Evolutionary conservation across 208 protist genomes (phyloP).

Genomic region (Trypanosomatidae sp.): DNA sequence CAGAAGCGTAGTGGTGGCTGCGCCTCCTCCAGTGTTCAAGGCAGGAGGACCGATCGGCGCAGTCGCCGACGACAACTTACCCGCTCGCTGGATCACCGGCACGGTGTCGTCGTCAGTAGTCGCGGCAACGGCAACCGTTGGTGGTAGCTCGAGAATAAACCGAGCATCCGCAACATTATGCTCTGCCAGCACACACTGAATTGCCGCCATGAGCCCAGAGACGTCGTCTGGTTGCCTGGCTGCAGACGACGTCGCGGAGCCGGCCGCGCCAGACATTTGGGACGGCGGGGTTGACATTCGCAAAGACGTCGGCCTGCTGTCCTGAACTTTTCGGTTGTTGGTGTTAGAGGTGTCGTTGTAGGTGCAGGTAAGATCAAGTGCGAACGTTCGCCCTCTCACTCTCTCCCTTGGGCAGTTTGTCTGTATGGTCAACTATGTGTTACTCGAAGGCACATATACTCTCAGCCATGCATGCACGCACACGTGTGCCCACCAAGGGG

Average conservation of each 20-base stretch:
- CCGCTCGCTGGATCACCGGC: background rate
- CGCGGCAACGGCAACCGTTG: background rate
- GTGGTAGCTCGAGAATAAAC: constrained; percentile 41
- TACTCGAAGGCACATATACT: background rate
- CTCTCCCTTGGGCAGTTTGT: background rate
- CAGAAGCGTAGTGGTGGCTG: background rate
- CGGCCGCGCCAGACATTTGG: background rate
- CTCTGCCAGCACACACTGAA: constrained; percentile 51
- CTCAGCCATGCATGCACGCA: background rate
- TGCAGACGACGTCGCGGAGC: background rate
- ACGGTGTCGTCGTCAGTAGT: background rate
- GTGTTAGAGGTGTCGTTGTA: background rate
- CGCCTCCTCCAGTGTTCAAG: background rate
- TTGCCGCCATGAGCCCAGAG: constrained; percentile 35
- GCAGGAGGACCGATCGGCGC: background rate
- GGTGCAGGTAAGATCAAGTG: background rate
- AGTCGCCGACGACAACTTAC: background rate
- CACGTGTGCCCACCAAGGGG: background rate
- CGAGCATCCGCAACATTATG: constrained; percentile 47
- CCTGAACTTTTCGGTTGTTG: background rate
- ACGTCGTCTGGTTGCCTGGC: constrained; percentile 4
- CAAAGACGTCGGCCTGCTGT: background rate
- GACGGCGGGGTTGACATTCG: background rate
- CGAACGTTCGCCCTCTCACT: background rate
- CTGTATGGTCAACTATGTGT: background rate